Evolutionary conservation across 2,329 filamentous ascomycete genomes (phyloP).

Genomic region (Aureobasidium sp.): DNA sequence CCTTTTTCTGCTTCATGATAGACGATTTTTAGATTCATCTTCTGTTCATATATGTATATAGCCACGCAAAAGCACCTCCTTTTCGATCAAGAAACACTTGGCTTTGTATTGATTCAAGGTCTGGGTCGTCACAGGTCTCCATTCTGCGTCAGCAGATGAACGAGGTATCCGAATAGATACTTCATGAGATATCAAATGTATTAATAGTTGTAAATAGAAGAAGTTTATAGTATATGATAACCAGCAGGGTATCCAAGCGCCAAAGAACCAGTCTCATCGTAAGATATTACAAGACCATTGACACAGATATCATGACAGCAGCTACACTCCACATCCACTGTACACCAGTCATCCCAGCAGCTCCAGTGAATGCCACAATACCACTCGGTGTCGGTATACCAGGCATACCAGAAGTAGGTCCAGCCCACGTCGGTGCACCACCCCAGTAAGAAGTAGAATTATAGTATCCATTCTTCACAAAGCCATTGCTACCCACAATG

Average conservation of each 20-base stretch:
- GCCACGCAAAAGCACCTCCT: neutral
- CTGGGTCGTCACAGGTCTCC: too few relatives aligned
- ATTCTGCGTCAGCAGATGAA: too few relatives aligned
- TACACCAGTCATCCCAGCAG: neutral
- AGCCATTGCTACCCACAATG: conserved; percentile 28
- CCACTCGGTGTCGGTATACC: neutral
- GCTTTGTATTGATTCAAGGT: too few relatives aligned
- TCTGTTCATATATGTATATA: neutral
- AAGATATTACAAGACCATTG: neutral
- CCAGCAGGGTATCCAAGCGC: too few relatives aligned
- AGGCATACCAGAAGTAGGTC: conserved; percentile 27
- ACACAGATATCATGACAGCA: neutral
- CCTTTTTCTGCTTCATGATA: neutral
- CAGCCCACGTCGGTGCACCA: conserved; percentile 25
- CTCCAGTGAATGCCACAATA: neutral
- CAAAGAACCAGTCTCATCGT: neutral
- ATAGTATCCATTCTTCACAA: conserved; percentile 22
- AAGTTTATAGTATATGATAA: too few relatives aligned
- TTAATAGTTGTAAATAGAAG: too few relatives aligned
- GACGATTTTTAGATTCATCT: neutral
- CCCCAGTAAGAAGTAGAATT: neutral
- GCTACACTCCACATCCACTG: neutral
- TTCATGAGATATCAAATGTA: too few relatives aligned
- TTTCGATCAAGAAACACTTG: neutral
- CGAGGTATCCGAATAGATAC: too few relatives aligned